Evolutionary conservation across 2,329 filamentous ascomycete genomes (phyloP).

Genomic region (Colletotrichum abscissum): DNA sequence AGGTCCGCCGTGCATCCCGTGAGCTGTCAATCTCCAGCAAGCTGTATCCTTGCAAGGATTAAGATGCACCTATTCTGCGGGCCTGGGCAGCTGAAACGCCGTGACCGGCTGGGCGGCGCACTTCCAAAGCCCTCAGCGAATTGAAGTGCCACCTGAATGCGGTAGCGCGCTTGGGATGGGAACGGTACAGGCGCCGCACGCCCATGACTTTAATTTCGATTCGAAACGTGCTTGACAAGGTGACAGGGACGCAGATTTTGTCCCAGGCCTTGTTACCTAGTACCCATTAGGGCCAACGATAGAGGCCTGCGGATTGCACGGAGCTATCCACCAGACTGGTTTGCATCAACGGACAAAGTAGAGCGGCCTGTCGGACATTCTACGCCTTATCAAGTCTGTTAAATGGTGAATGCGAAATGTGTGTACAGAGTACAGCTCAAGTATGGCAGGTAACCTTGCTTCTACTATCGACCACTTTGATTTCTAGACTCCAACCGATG

Average conservation of each 20-base stretch:
- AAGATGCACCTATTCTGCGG: neutral
- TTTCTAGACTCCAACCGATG: neutral
- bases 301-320: neutral
- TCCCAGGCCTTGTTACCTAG: neutral
- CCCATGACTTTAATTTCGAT: slow-evolving; percentile 16
- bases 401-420: neutral
- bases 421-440: too few species aligned
- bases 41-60: neutral
- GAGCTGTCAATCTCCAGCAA: neutral
- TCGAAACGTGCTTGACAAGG: slow-evolving; percentile 21
- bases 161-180: neutral
- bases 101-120: neutral
- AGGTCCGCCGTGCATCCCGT: neutral
- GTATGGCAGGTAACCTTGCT: too few species aligned
- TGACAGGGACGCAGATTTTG: neutral
- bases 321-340: neutral
- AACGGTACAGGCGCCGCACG: neutral
- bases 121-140: neutral
- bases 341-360: slow-evolving; percentile 24
- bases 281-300: neutral
- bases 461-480: neutral
- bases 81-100: slow-evolving; percentile 12
- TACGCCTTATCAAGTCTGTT: neutral
- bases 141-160: neutral
- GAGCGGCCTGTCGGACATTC: slow-evolving; percentile 6